Evolutionary conservation across 208 protist genomes (phyloP), one percentile per base, ranked within the genome.

Genomic region (Trichomonas vaginalis): DNA sequence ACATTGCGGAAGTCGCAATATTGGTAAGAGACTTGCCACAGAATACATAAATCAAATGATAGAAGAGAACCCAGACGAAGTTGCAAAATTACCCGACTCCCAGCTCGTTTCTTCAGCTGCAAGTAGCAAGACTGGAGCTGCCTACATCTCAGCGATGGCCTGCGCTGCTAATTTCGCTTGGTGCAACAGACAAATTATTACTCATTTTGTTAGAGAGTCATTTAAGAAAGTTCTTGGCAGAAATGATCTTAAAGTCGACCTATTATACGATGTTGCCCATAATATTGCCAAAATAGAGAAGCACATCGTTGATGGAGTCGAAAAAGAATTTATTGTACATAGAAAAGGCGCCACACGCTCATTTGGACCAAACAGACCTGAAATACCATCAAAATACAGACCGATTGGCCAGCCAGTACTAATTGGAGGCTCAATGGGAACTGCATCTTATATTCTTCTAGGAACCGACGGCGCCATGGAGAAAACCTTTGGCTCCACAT

Each of bases 381-480:
- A 97, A 15, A 97, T 98, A 42, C 98, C 98, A 0, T 96, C 97
- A 0, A 97, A 98, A 86, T 98, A 98, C 95, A 95, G 97, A 49
- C 95, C 97, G 62, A 97, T 96, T 15, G 98, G 98, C 23, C 98
- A 98, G 96, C 98, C 98, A 4, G 98, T 98, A 4, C 95, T 98
- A 0, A 97, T 98, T 70, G 98, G 98, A 70, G 98, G 98, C n/a
- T 97, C 97, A 23, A 98, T 98, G 98, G 98, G 98, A 37, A 98
- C 98, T 17, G 97, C 62, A 82, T 97, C 95, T 42, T 98, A 98
- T 95, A 97, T 98, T 0, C 96, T 98, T 8, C 97, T 96, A 8
- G 98, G 98, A 42, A 98, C 98, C 3, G 96, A 98, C 40, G 51
- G 96, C 40, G 98, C 97, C 87, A 97, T 96, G 51, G 21, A 62